A percentile compares a stretch with the other conserved stretches of the same genome.
These are phyloP conservation scores for Coprinopsis strossmayeri DNA, from an alignment of 768 basidiomycete species.

Conservation along the genomic window DNA sequence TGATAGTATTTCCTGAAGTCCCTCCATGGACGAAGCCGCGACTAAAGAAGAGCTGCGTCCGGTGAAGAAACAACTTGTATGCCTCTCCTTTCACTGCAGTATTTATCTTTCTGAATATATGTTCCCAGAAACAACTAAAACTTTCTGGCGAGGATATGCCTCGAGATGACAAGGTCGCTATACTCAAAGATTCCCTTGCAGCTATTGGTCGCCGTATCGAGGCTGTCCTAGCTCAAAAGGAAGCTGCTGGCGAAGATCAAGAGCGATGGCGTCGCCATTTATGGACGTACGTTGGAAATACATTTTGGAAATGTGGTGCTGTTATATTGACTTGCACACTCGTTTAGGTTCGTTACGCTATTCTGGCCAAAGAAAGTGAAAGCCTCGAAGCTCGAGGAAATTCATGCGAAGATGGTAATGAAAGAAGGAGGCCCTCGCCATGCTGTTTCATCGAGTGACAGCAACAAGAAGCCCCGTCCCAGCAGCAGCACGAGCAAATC, in stretches of 20 bases:
- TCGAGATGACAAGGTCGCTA: conserved; percentile 92
- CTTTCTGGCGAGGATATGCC: conserved; percentile 89
- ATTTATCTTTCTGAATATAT: conserved; percentile 11
- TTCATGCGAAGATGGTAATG: conserved; percentile 94
- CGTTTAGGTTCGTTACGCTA: conserved; percentile 77
- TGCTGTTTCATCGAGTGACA: conserved; percentile 35
- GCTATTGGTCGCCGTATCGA: conserved; percentile 94
- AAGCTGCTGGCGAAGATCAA: conserved; percentile 72
- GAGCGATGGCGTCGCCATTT: conserved; percentile 89
- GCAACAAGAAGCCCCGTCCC: conserved; percentile 53
- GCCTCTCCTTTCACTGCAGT: background rate
- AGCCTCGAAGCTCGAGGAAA: conserved; percentile 88
- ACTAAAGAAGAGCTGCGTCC: conserved; percentile 95
- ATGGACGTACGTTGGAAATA: conserved; percentile 75
- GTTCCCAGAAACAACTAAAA: conserved; percentile 86
- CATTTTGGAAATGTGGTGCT: background rate
- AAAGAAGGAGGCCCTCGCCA: conserved; percentile 64
- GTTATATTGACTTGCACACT: conserved; percentile 8
- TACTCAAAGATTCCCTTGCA: conserved; percentile 91
- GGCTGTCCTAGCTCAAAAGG: conserved; percentile 66
- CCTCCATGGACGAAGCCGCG: conserved; percentile 89
- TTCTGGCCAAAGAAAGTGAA: conserved; percentile 99
- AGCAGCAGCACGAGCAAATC: conserved; percentile 40
- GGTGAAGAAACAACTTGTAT: conserved; percentile 93
- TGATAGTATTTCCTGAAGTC: conserved; percentile 36